phyloP scores from a whole-genome alignment of 257 asterid genomes.

The Ligustrum vulgare region DNA sequence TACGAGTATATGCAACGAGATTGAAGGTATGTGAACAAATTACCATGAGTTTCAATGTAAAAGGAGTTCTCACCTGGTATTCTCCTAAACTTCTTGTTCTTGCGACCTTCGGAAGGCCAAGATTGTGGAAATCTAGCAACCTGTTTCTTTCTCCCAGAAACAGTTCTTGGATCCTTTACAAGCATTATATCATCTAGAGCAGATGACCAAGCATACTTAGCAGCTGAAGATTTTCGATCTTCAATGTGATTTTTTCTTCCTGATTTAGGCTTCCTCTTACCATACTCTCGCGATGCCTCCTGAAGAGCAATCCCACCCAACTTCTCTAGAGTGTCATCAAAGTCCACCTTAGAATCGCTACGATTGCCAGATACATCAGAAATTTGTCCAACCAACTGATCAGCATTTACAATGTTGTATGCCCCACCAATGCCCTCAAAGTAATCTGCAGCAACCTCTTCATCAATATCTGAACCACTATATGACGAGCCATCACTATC shows the following conservation, averaged over 20 bases:
- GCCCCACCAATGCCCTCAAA: conserved; percentile 75
- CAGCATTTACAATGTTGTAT: conserved; percentile 46
- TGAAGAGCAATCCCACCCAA: conserved; percentile 78
- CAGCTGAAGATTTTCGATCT: conserved; percentile 33
- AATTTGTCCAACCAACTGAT: conserved; percentile 48
- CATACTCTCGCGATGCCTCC: conserved; percentile 80
- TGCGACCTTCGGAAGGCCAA: conserved; percentile 66
- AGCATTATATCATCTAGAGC: conserved; percentile 58
- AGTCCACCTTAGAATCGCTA: conserved; percentile 37
- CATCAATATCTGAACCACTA: conserved; percentile 78
- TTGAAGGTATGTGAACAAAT: conserved; percentile 25
- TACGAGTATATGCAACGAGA: conserved; percentile 17
- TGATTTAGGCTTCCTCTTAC: conserved; percentile 44
- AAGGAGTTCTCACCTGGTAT: conserved; percentile 47
- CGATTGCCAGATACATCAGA: conserved; percentile 39
- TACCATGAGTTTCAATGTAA: not conserved
- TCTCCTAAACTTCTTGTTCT: conserved; percentile 53
- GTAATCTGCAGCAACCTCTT: conserved; percentile 87
- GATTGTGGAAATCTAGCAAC: conserved; percentile 52
- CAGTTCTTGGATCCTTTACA: conserved; percentile 71
- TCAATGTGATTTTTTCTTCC: conserved; percentile 38
- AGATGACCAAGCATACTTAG: conserved; percentile 35
- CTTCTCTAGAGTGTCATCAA: conserved; percentile 53
- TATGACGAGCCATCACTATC: conserved; percentile 50
- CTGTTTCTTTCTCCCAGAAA: conserved; percentile 76